Evolutionary conservation across 192 early-diverging fungal species (phyloP).

Genomic region (Coemansia erecta): DNA sequence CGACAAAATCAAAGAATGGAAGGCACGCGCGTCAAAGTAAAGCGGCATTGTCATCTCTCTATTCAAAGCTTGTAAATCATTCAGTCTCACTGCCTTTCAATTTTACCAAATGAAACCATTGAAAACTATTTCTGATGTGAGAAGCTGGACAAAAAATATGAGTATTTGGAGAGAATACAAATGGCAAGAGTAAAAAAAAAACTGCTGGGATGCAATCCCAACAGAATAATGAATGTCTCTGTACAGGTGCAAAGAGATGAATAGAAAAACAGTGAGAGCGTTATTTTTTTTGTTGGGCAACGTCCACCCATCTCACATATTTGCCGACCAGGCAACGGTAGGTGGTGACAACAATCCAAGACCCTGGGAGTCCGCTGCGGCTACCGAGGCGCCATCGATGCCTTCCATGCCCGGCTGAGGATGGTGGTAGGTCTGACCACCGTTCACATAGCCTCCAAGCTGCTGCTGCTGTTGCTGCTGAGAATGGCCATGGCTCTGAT

Average conservation of each 20-base stretch:
- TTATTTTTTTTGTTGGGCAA: background rate
- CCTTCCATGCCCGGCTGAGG: conserved; percentile 43
- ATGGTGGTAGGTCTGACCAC: conserved; percentile 47
- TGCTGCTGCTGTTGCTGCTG: conserved; percentile 23
- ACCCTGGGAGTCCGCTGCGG: conserved; percentile 37
- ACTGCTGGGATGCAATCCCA: background rate
- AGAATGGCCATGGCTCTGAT: conserved; percentile 24
- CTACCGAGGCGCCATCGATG: conserved; percentile 30
- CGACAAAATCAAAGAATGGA: conserved; percentile 70
- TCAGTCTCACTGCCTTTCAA: background rate
- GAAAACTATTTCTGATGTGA: no score
- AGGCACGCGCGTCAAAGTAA: conserved; percentile 36
- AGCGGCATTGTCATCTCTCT: background rate
- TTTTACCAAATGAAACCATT: no score
- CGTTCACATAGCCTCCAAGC: conserved; percentile 33
- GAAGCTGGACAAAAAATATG: no score
- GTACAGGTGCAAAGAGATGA: conserved; percentile 26
- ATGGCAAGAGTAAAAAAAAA: background rate
- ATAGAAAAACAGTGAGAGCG: conserved; percentile 1
- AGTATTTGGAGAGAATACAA: background rate
- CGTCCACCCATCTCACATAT: conserved; percentile 28
- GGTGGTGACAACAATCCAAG: conserved; percentile 51
- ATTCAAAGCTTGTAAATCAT: no score
- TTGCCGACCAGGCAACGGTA: conserved; percentile 46
- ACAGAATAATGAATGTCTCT: conserved; percentile 12